These are phyloP conservation scores for Sphaceloma murrayae DNA, from an alignment of 2,329 filamentous ascomycete species.

Conservation along the genomic window DNA sequence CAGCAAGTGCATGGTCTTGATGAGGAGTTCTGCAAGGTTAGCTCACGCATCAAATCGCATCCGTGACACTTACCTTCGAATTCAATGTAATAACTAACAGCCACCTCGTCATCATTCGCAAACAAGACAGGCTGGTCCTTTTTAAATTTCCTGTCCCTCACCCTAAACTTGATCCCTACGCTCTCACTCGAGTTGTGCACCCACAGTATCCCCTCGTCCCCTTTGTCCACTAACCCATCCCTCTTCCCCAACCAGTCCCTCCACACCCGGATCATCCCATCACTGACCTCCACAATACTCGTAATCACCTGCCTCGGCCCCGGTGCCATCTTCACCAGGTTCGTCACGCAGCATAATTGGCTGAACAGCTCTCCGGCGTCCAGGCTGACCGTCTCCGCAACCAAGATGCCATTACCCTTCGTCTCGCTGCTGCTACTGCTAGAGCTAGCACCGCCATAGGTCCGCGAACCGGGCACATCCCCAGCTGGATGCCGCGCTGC, in stretches of 20 bases:
- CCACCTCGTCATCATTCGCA: slow-evolving; percentile 51
- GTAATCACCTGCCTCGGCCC: slow-evolving; percentile 49
- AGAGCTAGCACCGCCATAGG: slow-evolving; percentile 25
- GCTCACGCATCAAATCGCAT: not conserved
- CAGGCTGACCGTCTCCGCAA: slow-evolving; percentile 53
- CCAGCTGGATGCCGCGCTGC: slow-evolving; percentile 37
- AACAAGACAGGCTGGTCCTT: slow-evolving; percentile 46
- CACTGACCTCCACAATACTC: slow-evolving; percentile 55
- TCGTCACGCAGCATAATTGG: slow-evolving; percentile 60
- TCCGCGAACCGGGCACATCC: slow-evolving; percentile 39
- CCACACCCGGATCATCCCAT: slow-evolving; percentile 61
- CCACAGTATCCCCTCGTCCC: slow-evolving; percentile 54
- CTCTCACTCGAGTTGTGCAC: slow-evolving; percentile 48
- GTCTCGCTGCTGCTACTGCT: slow-evolving; percentile 16
- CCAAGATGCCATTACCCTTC: slow-evolving; percentile 25
- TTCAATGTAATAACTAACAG: slow-evolving; percentile 59
- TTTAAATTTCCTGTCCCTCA: slow-evolving; percentile 44
- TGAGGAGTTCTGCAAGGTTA: slow-evolving; percentile 11
- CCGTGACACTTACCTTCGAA: slow-evolving; percentile 52
- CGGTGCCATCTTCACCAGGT: slow-evolving; percentile 57
- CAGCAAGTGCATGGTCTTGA: slow-evolving; percentile 11
- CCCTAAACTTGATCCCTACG: slow-evolving; percentile 60
- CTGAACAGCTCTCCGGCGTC: slow-evolving; percentile 64
- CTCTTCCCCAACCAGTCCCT: slow-evolving; percentile 57
- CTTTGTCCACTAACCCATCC: slow-evolving; percentile 20